phyloP scores from a whole-genome alignment of 2,329 filamentous ascomycete genomes.

The Diaporthe longicolla region DNA sequence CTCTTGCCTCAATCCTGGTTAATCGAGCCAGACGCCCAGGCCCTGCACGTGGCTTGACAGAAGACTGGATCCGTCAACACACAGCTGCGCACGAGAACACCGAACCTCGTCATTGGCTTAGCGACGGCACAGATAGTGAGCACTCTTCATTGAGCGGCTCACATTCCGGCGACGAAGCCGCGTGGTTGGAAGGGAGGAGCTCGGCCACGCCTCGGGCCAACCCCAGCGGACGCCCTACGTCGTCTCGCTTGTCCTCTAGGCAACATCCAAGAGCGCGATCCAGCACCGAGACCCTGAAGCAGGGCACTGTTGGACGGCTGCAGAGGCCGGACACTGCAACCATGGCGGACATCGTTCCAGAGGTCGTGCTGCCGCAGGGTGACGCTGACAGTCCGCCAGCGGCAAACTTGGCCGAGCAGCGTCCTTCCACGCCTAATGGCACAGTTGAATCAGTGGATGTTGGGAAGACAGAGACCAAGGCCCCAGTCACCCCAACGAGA shows the following conservation, averaged over 20 bases:
- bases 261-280: slow-evolving; percentile 63
- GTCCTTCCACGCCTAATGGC: slow-evolving; percentile 34
- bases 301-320: slow-evolving; percentile 49
- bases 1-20: slow-evolving; percentile 69
- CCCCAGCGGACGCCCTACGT: slow-evolving; percentile 26
- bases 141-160: slow-evolving; percentile 81
- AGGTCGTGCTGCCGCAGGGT: slow-evolving; percentile 41
- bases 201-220: slow-evolving; percentile 63
- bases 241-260: slow-evolving; percentile 53
- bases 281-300: slow-evolving; percentile 70
- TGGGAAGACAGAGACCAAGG: slow-evolving; percentile 28
- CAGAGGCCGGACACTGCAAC: slow-evolving; percentile 38
- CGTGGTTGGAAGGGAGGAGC: slow-evolving; percentile 65
- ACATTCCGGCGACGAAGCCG: slow-evolving; percentile 62
- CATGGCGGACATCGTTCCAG: slow-evolving; percentile 48
- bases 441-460: slow-evolving; percentile 23
- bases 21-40: slow-evolving; percentile 69
- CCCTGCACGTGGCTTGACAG: slow-evolving; percentile 75
- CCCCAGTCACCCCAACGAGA: slow-evolving; percentile 47
- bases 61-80: slow-evolving; percentile 90
- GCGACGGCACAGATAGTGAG: slow-evolving; percentile 82
- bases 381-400: slow-evolving; percentile 7
- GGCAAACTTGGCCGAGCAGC: slow-evolving; percentile 35
- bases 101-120: slow-evolving; percentile 86
- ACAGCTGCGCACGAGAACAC: slow-evolving; percentile 78